phyloP scores from a whole-genome alignment of 257 asterid genomes.

The Primulina tabacum region DNA sequence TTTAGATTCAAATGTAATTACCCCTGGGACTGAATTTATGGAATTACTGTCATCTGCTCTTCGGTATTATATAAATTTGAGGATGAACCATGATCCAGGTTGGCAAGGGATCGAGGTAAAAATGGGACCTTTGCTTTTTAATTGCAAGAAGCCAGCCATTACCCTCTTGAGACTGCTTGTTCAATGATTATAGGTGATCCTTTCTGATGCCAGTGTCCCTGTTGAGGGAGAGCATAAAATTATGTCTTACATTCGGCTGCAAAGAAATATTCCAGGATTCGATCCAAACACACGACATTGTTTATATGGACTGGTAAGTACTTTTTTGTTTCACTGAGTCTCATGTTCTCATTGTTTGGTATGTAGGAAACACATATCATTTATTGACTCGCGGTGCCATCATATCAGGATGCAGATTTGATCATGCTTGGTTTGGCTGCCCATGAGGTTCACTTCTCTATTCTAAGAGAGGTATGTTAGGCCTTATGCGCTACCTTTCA shows the following conservation, averaged over 20 bases:
- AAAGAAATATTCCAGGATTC: constrained; percentile 65
- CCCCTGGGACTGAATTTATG: constrained; percentile 81
- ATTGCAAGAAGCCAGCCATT: constrained; percentile 4
- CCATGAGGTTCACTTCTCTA: constrained; percentile 67
- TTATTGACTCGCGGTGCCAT: constrained; percentile 6
- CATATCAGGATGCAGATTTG: constrained; percentile 63
- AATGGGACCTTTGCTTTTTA: constrained; percentile 11
- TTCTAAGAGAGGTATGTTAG: constrained; percentile 51
- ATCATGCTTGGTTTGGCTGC: constrained; percentile 66
- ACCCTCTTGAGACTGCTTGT: constrained; percentile 12
- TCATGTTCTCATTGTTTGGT: not conserved
- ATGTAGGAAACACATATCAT: constrained; percentile 6
- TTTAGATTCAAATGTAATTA: constrained; percentile 66
- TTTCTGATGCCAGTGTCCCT: constrained; percentile 78
- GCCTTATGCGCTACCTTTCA: constrained; percentile 3
- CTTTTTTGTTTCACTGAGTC: not conserved
- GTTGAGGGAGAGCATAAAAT: constrained; percentile 85
- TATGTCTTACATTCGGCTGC: constrained; percentile 73
- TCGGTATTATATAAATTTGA: constrained; percentile 44
- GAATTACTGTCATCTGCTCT: constrained; percentile 53
- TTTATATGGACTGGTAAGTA: constrained; percentile 65
- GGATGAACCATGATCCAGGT: constrained; percentile 51
- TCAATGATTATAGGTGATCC: constrained; percentile 49
- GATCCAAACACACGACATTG: constrained; percentile 78
- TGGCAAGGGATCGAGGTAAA: constrained; percentile 63